Percentiles rank a stretch among this genome's conserved stretches.
Evolutionary conservation across 257 asterid species (phyloP).

Genomic region (Anisodus acutangulus): DNA sequence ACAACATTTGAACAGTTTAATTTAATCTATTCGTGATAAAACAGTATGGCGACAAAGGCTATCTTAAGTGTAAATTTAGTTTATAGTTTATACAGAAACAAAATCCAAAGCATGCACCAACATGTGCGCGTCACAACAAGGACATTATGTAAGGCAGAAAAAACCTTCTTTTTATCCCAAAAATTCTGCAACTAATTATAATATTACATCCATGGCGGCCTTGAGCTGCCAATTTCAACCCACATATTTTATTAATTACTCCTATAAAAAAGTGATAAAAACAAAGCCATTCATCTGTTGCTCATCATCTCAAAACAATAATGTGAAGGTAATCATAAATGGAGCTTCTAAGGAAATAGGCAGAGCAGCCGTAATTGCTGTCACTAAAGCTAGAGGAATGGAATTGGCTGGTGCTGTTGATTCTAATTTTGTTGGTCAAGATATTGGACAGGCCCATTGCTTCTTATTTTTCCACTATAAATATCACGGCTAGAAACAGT

Average conservation of each 20-base stretch:
- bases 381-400: conserved; percentile 88
- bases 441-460: conserved; percentile 67
- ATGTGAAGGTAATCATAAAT: conserved; percentile 74
- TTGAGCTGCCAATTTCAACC: conserved; percentile 58
- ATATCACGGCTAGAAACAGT: no score
- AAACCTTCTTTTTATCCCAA: conserved; percentile 18
- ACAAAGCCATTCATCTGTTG: conserved; percentile 47
- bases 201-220: conserved; percentile 46
- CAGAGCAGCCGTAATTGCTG: conserved; percentile 84
- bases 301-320: conserved; percentile 57
- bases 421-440: conserved; percentile 71
- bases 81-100: neutral
- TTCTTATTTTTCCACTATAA: neutral
- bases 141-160: conserved; percentile 22
- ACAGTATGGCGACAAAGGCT: neutral
- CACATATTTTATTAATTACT: conserved; percentile 24
- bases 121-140: neutral
- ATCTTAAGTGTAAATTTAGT: neutral
- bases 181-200: no score
- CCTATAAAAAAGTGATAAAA: neutral
- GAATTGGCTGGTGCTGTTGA: conserved; percentile 92
- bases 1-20: neutral
- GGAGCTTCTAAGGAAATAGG: conserved; percentile 95
- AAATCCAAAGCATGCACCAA: neutral
- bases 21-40: neutral